Conservation (phyloP, 305 asterid species). For the Fraxinus xanthoxyloides region DNA sequence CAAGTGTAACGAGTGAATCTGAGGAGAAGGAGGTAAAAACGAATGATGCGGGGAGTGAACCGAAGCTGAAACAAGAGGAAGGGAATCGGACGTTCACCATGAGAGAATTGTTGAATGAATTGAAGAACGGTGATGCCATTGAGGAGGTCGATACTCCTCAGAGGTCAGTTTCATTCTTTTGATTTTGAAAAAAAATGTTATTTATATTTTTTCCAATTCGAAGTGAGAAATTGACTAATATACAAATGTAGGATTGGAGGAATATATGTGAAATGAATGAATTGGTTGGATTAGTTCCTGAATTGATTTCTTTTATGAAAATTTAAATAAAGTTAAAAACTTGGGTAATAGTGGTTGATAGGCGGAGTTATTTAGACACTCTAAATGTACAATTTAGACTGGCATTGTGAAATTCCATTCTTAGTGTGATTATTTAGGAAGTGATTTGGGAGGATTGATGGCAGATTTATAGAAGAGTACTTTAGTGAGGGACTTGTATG, state of each 20-base stretch:
- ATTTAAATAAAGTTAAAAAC: neutral
- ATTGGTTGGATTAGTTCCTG: neutral
- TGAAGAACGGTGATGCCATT: conserved; percentile 73
- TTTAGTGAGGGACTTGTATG: neutral
- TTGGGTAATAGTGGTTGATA: neutral
- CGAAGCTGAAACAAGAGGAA: conserved; percentile 49
- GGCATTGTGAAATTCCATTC: neutral
- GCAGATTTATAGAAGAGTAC: neutral
- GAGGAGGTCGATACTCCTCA: conserved; percentile 45
- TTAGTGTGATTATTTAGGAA: conserved; percentile 4
- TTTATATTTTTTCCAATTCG: neutral
- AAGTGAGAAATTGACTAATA: neutral
- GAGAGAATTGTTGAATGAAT: conserved; percentile 86
- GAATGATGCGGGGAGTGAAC: conserved; percentile 30
- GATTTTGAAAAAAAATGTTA: neutral
- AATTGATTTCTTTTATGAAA: neutral
- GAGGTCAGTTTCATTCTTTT: conserved; percentile 28
- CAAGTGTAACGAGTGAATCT: conserved; percentile 23
- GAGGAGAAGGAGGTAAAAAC: conserved; percentile 16
- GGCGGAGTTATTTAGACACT: neutral
- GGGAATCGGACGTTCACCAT: conserved; percentile 84
- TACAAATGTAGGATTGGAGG: neutral
- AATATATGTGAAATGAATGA: neutral
- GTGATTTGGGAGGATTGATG: neutral
- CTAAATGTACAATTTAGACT: neutral